phyloP scores from a whole-genome alignment of 176 grass and related monocot genomes.

The Phoenix dactylifera region DNA sequence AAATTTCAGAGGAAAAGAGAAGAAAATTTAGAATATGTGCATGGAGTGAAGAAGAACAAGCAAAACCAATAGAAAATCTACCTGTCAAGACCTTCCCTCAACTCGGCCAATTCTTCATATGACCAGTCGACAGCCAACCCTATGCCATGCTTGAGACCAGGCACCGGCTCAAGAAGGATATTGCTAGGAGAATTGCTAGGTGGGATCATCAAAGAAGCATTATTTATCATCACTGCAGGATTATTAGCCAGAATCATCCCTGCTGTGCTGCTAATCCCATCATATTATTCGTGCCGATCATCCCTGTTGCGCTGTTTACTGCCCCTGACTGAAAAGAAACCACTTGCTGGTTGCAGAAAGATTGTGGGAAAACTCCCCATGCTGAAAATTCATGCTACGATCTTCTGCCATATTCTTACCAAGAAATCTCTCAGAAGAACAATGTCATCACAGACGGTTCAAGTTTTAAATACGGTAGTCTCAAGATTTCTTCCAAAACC shows the following conservation, averaged over 20 bases:
- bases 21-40: not conserved
- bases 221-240: conserved; percentile 17
- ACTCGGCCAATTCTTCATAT: conserved; percentile 42
- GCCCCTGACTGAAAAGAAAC: conserved; percentile 75
- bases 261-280: conserved; percentile 34
- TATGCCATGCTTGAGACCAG: conserved; percentile 59
- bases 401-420: conserved; percentile 56
- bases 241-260: conserved; percentile 18
- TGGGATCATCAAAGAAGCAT: conserved; percentile 28
- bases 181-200: conserved; percentile 49
- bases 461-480: not conserved
- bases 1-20: not conserved
- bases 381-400: conserved; percentile 46
- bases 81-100: conserved; percentile 70
- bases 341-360: conserved; percentile 62
- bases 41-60: not conserved
- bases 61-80: conserved; percentile 9
- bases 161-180: conserved; percentile 18
- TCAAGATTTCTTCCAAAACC: not conserved
- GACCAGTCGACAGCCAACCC: conserved; percentile 51
- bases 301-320: conserved; percentile 23
- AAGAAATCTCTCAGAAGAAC: not conserved
- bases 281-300: conserved; percentile 38
- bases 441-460: too few relatives aligned
- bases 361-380: conserved; percentile 46